A percentile compares a stretch with the other conserved stretches of the same genome.
phyloP scores from a whole-genome alignment of 2,329 filamentous ascomycete genomes.

The Pochonia chlamydosporia region DNA sequence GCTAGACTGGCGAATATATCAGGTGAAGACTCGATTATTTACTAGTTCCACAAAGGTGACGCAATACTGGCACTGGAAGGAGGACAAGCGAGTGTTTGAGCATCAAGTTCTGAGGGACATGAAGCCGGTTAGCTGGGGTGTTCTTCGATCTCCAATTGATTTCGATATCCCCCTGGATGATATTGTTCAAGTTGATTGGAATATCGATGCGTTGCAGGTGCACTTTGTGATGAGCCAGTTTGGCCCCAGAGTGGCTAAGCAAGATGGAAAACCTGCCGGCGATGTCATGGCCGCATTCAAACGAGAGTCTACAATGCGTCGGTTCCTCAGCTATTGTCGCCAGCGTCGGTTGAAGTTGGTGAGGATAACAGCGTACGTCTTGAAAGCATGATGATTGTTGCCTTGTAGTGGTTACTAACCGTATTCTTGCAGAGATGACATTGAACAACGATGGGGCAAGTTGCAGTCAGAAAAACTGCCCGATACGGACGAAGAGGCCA shows the following conservation, averaged over 20 bases:
- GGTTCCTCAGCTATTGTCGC: conserved; percentile 43
- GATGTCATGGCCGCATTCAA: conserved; percentile 48
- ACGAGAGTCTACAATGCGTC: conserved; percentile 43
- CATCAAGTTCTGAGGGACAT: conserved; percentile 47
- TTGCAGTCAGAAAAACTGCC: conserved; percentile 28
- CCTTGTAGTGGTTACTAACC: conserved; percentile 12
- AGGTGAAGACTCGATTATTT: conserved; percentile 43
- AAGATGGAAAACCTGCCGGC: conserved; percentile 32
- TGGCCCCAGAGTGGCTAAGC: conserved; percentile 16
- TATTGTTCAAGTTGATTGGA: conserved; percentile 39
- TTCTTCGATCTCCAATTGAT: conserved; percentile 44
- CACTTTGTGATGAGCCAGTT: conserved; percentile 31
- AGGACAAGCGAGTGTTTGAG: conserved; percentile 36
- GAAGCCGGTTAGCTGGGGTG: conserved; percentile 39
- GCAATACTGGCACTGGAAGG: conserved; percentile 51
- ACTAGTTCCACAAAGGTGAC: conserved; percentile 42
- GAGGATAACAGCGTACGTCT: conserved; percentile 35
- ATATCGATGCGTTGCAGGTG: conserved; percentile 34
- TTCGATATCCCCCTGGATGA: conserved; percentile 44
- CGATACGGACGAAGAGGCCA: conserved; percentile 19
- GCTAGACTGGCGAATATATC: conserved; percentile 46
- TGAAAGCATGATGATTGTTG: not conserved
- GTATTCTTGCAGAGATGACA: conserved; percentile 23
- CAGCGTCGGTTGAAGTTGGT: conserved; percentile 36
- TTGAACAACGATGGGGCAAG: conserved; percentile 28